Evolutionary conservation across 352 stramenopile species (phyloP).

Genomic region (Phytophthora fragariaefolia): DNA sequence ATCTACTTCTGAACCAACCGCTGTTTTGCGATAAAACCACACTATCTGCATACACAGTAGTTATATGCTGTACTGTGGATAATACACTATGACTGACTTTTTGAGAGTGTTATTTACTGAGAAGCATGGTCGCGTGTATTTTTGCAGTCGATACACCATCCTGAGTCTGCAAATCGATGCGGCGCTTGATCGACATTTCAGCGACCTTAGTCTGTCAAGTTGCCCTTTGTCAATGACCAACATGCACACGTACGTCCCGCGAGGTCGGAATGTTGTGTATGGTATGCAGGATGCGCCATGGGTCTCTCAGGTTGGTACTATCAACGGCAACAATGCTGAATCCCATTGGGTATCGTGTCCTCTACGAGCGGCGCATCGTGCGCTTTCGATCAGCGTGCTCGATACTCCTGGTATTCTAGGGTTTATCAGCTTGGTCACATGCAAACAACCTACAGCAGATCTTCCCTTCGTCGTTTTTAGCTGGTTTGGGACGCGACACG

Average conservation of each 20-base stretch:
- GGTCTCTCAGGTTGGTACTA: no score
- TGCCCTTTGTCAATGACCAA: not conserved
- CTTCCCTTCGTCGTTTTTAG: not conserved
- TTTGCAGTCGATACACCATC: not conserved
- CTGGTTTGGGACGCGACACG: not conserved
- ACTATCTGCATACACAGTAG: no score
- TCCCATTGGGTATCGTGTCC: conserved; percentile 45
- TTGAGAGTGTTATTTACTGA: no score
- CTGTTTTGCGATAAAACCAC: no score
- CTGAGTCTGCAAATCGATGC: not conserved
- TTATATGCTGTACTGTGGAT: no score
- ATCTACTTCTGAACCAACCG: no score
- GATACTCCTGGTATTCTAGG: no score
- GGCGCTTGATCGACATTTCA: not conserved
- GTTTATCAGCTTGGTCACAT: conserved; percentile 37
- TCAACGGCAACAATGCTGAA: no score
- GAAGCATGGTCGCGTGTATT: not conserved
- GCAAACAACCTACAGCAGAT: no score
- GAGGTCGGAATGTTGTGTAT: no score
- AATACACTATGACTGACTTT: no score
- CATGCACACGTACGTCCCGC: not conserved
- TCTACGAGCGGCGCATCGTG: conserved; percentile 66
- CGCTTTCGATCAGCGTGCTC: conserved; percentile 34
- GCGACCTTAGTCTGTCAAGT: not conserved
- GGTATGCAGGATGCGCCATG: no score